Conservation (phyloP, 371 early-diverging fungal genomes). For the Apophysomyces variabilis region DNA sequence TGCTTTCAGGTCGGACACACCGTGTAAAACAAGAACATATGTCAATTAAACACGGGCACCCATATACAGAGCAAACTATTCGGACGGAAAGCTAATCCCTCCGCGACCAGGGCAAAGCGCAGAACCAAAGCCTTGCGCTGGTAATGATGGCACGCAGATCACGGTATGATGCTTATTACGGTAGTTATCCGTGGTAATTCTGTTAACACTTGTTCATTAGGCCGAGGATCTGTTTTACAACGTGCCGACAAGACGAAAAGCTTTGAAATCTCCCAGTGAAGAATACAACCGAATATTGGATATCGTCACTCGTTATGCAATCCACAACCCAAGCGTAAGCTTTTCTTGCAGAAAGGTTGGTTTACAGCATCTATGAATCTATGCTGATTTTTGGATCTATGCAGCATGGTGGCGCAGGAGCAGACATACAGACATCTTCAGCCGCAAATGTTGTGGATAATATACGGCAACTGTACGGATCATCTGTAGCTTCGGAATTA, state of each 20-base stretch:
- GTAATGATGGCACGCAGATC: conserved; percentile 92
- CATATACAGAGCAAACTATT: conserved; percentile 70
- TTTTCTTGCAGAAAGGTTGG: conserved; percentile 86
- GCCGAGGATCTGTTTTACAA: conserved; percentile 95
- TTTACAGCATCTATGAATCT: background rate
- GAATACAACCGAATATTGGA: conserved; percentile 90
- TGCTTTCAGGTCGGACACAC: conserved; percentile 69
- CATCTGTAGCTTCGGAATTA: conserved; percentile 74
- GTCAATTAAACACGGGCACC: background rate
- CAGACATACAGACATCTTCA: conserved; percentile 78
- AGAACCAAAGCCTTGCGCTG: conserved; percentile 91
- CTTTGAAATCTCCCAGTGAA: conserved; percentile 80
- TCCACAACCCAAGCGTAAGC: conserved; percentile 84
- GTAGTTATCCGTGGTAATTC: background rate
- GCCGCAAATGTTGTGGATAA: conserved; percentile 67
- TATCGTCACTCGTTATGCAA: conserved; percentile 86
- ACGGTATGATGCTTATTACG: conserved; percentile 53
- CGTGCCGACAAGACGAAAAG: conserved; percentile 79
- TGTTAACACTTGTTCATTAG: conserved; percentile 32
- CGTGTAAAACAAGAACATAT: background rate
- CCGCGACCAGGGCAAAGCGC: conserved; percentile 68
- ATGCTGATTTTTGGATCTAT: background rate
- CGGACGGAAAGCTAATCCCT: conserved; percentile 83
- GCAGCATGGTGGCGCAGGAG: conserved; percentile 64
- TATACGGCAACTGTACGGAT: conserved; percentile 84